These are phyloP conservation scores for Botrytis porri DNA, from an alignment of 2,329 filamentous ascomycete species.

Conservation along the genomic window DNA sequence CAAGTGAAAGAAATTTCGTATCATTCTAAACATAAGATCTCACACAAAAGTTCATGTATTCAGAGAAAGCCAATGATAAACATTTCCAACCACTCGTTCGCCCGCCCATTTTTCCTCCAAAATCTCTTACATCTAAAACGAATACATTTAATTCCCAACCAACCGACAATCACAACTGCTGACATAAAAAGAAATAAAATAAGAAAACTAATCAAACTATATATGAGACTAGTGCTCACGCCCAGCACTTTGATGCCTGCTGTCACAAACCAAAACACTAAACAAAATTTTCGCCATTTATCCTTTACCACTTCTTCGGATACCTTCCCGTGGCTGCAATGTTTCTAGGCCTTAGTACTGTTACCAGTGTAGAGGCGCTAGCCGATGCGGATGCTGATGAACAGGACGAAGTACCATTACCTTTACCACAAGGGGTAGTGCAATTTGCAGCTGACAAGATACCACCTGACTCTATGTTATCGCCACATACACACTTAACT, in stretches of 20 bases:
- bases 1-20: background rate
- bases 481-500: slow-evolving; percentile 14
- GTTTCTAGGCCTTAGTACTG: slow-evolving; percentile 3
- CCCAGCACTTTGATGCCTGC: background rate
- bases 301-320: background rate
- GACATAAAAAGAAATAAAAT: background rate
- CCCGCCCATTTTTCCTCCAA: background rate
- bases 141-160: background rate
- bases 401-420: slow-evolving; percentile 13
- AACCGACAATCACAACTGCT: background rate
- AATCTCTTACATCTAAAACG: background rate
- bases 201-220: background rate
- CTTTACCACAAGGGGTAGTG: slow-evolving; percentile 15
- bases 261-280: background rate
- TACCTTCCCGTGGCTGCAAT: background rate
- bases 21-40: slow-evolving; percentile 1
- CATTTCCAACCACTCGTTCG: background rate
- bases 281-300: background rate
- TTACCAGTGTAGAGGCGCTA: slow-evolving; percentile 9
- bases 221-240: background rate
- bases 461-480: background rate
- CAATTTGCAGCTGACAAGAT: slow-evolving; percentile 3
- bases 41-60: background rate
- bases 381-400: background rate
- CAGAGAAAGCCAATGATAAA: slow-evolving; percentile 2